These are phyloP conservation scores for Lithospermum erythrorhizon DNA, from an alignment of 257 asterid genomes.

Conservation along the genomic window DNA sequence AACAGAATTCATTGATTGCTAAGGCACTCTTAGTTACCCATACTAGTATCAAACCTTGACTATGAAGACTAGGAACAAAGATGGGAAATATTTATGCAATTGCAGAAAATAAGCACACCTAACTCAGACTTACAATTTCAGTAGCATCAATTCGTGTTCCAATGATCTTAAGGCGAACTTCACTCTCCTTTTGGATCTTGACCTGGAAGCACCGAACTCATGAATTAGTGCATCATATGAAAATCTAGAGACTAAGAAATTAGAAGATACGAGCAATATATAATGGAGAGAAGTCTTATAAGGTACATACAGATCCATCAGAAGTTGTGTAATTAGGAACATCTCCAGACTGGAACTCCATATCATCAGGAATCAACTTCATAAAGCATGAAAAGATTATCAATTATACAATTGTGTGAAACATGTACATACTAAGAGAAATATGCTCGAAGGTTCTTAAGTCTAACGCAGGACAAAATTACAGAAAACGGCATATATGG, in stretches of 20 bases:
- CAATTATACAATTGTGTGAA: neutral
- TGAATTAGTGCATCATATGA: neutral
- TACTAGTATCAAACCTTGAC: no score
- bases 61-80: no score
- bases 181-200: constrained; percentile 37
- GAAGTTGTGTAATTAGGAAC: constrained; percentile 93
- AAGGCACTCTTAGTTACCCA: no score
- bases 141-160: constrained; percentile 65
- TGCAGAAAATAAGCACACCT: no score
- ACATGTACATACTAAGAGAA: neutral
- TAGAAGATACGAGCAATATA: neutral
- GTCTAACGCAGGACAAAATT: no score
- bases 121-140: constrained; percentile 23
- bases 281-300: neutral
- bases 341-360: constrained; percentile 96
- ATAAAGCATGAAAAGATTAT: constrained; percentile 1
- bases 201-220: constrained; percentile 15
- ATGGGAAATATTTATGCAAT: no score
- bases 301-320: constrained; percentile 42
- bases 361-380: constrained; percentile 91
- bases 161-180: constrained; percentile 37
- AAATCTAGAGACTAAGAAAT: neutral
- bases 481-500: no score
- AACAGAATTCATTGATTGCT: no score
- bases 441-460: neutral